A percentile compares a stretch with the other conserved stretches of the same genome.
Conservation (phyloP, 352 stramenopile genomes). For the Phytopythium litorale region DNA sequence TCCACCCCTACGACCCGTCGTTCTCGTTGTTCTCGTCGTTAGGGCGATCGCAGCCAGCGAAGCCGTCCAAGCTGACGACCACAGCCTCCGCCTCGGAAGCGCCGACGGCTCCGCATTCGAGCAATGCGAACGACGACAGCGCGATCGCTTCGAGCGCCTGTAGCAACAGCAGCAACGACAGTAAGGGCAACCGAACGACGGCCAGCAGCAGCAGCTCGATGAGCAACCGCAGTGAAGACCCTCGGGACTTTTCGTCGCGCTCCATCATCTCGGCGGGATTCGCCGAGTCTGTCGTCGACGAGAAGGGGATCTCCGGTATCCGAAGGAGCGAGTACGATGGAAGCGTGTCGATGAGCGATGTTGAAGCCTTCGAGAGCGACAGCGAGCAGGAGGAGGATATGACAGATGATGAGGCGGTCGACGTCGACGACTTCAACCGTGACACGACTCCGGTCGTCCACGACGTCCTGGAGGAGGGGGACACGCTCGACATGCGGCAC, state of each 20-base stretch:
- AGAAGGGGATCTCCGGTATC: not conserved
- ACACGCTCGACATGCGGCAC: not conserved
- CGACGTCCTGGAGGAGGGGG: not conserved
- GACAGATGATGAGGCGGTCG: conserved; percentile 2
- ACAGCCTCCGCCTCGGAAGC: too few species aligned
- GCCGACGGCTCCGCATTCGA: not conserved
- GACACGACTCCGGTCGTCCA: not conserved
- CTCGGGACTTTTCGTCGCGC: not conserved
- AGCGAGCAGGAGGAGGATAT: not conserved
- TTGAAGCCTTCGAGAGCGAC: not conserved
- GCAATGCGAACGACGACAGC: not conserved
- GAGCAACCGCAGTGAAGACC: not conserved
- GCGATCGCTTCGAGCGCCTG: not conserved
- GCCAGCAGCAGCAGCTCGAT: not conserved
- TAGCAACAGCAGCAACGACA: conserved; percentile 2
- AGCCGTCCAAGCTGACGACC: not conserved
- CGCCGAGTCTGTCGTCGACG: not conserved
- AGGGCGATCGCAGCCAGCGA: not conserved
- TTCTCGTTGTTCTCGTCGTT: conserved; percentile 14
- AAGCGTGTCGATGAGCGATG: not conserved
- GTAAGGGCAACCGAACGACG: not conserved
- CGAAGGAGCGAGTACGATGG: not conserved
- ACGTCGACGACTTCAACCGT: conserved; percentile 1
- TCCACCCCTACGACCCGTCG: conserved; percentile 15
- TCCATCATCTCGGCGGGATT: conserved; percentile 1